These are phyloP conservation scores for Pilasporangium apinafurcum DNA, from an alignment of 352 stramenopile genomes.

Conservation along the genomic window DNA sequence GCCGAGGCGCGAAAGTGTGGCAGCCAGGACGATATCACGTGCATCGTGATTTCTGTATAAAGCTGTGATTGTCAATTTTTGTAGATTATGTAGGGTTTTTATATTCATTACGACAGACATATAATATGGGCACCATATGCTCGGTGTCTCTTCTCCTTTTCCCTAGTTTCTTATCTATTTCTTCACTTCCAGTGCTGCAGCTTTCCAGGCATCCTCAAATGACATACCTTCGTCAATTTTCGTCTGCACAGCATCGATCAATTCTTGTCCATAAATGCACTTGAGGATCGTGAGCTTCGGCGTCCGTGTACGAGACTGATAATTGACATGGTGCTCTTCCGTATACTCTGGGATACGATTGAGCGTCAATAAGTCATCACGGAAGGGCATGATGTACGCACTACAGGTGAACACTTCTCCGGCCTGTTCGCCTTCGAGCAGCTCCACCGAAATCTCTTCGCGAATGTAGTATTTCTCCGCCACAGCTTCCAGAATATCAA, in stretches of 20 bases:
- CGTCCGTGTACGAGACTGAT: conserved; percentile 29
- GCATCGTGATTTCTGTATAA: conserved; percentile 47
- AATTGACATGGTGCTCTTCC: conserved; percentile 33
- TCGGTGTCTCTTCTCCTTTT: background rate
- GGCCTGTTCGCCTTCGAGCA: conserved; percentile 30
- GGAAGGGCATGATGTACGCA: conserved; percentile 51
- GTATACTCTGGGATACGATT: conserved; percentile 48
- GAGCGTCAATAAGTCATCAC: conserved; percentile 43
- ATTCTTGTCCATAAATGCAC: conserved; percentile 44
- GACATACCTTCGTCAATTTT: conserved; percentile 29
- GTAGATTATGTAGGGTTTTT: no score
- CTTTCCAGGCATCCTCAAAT: conserved; percentile 41
- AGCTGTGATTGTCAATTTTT: background rate
- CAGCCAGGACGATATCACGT: conserved; percentile 62
- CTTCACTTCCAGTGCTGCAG: no score
- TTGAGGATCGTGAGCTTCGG: conserved; percentile 45
- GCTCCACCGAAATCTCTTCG: conserved; percentile 48
- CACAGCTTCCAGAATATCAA: conserved; percentile 76
- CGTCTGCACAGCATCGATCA: conserved; percentile 25
- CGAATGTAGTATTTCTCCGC: conserved; percentile 60
- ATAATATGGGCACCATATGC: no score
- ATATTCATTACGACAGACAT: no score
- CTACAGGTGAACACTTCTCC: conserved; percentile 35
- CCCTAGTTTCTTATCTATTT: background rate
- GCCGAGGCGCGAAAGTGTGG: conserved; percentile 37